phyloP scores from a whole-genome alignment of 352 stramenopile species.

The Peronospora destructor region DNA sequence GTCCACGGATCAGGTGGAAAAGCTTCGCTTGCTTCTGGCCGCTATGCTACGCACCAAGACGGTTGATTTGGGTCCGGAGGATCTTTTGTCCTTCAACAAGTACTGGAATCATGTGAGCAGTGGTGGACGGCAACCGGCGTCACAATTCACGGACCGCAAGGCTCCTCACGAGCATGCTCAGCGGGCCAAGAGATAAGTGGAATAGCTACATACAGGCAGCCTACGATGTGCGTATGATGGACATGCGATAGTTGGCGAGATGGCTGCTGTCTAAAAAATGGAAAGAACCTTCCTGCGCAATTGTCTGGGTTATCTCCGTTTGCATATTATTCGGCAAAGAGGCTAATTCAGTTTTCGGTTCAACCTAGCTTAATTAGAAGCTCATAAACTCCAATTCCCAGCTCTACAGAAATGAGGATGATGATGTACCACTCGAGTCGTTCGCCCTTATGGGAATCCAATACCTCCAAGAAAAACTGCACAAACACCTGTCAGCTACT shows the following conservation, averaged over 20 bases:
- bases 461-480: slow-evolving; percentile 96
- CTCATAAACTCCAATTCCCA: slow-evolving; percentile 85
- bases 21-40: slow-evolving; percentile 52
- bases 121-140: slow-evolving; percentile 55
- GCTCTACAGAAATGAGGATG: slow-evolving; percentile 93
- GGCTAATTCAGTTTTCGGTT: slow-evolving; percentile 6
- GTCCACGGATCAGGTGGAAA: slow-evolving; percentile 50
- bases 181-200: slow-evolving; percentile 50
- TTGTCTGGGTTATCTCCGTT: slow-evolving; percentile 1
- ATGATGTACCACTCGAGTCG: slow-evolving; percentile 98
- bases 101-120: slow-evolving; percentile 78
- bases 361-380: slow-evolving; percentile 70
- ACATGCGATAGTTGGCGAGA: background rate
- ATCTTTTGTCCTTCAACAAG: slow-evolving; percentile 76
- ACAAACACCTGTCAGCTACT: slow-evolving; percentile 10
- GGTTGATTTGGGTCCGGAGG: slow-evolving; percentile 54
- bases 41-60: slow-evolving; percentile 77
- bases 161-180: slow-evolving; percentile 80
- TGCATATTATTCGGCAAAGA: background rate
- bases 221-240: slow-evolving; percentile 4
- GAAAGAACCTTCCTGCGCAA: slow-evolving; percentile 6
- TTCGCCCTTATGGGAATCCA: slow-evolving; percentile 92
- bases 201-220: slow-evolving; percentile 7
- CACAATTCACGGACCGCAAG: slow-evolving; percentile 77
- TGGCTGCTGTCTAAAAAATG: slow-evolving; percentile 6